These are phyloP conservation scores for Abrus pulchellus DNA, from an alignment of 306 rosid genomes.

Conservation along the genomic window DNA sequence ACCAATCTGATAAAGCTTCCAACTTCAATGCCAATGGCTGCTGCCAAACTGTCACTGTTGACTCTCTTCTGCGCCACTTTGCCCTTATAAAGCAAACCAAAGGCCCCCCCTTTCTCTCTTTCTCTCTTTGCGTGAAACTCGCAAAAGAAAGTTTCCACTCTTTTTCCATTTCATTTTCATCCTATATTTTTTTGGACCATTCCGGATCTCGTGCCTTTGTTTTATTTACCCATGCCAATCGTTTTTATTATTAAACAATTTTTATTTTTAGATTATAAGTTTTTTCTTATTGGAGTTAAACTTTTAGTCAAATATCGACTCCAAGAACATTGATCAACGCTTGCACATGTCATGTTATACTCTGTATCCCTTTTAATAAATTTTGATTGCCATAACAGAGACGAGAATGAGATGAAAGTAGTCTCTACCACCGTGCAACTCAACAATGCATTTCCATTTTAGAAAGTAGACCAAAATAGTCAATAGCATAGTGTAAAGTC, in stretches of 20 bases:
- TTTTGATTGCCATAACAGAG: too few species aligned
- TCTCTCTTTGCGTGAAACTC: slow-evolving; percentile 6
- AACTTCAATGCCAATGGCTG: slow-evolving; percentile 51
- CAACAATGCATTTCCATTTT: not conserved
- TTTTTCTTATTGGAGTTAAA: too few species aligned
- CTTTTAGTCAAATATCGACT: too few species aligned
- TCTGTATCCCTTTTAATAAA: too few species aligned
- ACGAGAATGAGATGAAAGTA: not conserved
- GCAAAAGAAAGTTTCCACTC: not conserved
- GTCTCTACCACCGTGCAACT: not conserved
- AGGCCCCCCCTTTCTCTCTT: not conserved
- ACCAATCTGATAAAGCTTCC: slow-evolving; percentile 45
- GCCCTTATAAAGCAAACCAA: not conserved
- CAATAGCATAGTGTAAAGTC: slow-evolving; percentile 16
- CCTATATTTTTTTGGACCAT: not conserved
- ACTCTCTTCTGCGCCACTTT: slow-evolving; percentile 13
- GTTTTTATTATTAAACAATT: too few species aligned
- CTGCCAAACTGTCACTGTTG: slow-evolving; percentile 49
- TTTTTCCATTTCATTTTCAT: slow-evolving; percentile 10
- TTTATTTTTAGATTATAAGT: too few species aligned
- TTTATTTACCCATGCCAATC: not conserved
- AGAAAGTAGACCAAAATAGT: not conserved
- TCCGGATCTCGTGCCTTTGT: slow-evolving; percentile 39
- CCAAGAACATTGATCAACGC: too few species aligned
- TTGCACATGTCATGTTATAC: too few species aligned